A percentile compares a stretch with the other conserved stretches of the same genome.
These are phyloP conservation scores for Pythium phragmitis DNA, from an alignment of 352 stramenopile species.

Conservation along the genomic window DNA sequence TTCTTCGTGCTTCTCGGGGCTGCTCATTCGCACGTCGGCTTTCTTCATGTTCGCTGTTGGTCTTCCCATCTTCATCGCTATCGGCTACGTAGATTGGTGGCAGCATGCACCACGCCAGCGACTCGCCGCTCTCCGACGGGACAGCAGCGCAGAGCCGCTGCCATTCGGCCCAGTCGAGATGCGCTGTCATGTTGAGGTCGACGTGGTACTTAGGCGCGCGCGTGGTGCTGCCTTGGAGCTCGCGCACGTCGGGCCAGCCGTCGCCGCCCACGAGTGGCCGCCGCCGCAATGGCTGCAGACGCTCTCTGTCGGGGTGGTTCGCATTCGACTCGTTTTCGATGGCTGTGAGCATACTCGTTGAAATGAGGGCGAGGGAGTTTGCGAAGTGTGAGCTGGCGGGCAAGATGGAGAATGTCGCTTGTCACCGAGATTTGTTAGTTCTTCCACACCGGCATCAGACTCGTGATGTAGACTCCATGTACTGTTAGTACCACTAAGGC, in stretches of 20 bases:
- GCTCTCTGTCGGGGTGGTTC: neutral
- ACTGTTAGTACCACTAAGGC: too few relatives aligned
- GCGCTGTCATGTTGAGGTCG: conserved; percentile 22
- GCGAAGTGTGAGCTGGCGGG: neutral
- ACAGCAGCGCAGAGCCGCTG: conserved; percentile 25
- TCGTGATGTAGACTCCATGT: neutral
- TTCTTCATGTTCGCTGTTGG: neutral
- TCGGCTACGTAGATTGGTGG: neutral
- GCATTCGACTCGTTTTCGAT: neutral
- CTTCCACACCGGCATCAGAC: neutral
- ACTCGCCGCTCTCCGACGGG: neutral
- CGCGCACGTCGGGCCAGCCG: conserved; percentile 26
- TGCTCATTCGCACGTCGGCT: neutral
- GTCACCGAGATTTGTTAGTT: neutral
- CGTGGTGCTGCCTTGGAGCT: conserved; percentile 12
- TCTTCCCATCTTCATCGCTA: neutral
- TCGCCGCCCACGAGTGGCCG: conserved; percentile 11
- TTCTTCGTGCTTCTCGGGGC: neutral
- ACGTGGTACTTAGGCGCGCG: conserved; percentile 21
- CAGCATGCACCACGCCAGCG: conserved; percentile 16
- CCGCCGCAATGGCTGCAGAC: neutral
- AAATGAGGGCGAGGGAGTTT: too few relatives aligned
- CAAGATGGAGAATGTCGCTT: conserved; percentile 13
- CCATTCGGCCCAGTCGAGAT: conserved; percentile 25
- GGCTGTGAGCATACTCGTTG: neutral